Evolutionary conservation across 345 rosid species (phyloP), one percentile per base, ranked within the genome.

Genomic region (Salix arbutifolia): DNA sequence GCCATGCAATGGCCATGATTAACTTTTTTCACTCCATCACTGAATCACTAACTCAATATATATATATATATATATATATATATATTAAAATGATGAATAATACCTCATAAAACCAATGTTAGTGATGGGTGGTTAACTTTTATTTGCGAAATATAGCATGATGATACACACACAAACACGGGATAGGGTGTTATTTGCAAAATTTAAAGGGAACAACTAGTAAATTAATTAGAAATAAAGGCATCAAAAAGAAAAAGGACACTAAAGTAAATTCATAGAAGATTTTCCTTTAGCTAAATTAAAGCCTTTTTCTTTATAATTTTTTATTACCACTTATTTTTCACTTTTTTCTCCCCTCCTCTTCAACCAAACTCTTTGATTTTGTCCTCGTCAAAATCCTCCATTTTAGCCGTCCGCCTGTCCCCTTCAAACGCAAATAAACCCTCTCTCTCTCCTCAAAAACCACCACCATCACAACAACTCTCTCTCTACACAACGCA

Each of bases 381-480:
- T 58, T n/a, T 67, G 70, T 71, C 74, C 78, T 83, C 87, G 89
- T 82, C 89, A 86, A 84, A n/a, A 23, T 4, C 85, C 84, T 76
- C 82, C 84, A 80, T 82, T 85, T 82, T 85, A 82, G 87, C 67
- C 75, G 88, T 85, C 85, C 72, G 80, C 80, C 80, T 80, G 85
- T 81, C 90, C 90, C 81, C 82, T 84, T 84, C 87, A 82, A 82
- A 72, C 86, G 89, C 87, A 82, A 77, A 84, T 75, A 87, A 87
- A 78, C 83, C 78, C 79, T 70, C 78, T 67, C 68, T 37, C 80
- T 74, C 70, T 71, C 28, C 26, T 58, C 12, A 56, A 23, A 58
- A 58, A n/a, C 28, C 62, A 58, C 62, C 31, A 19, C 38, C 25
- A n/a, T n/a, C n/a, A 1, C 50, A 28, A 52, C 74, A 50, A 11